Conservation (phyloP, 805 yeast genomes). For the Zygosaccharomyces bailii region DNA sequence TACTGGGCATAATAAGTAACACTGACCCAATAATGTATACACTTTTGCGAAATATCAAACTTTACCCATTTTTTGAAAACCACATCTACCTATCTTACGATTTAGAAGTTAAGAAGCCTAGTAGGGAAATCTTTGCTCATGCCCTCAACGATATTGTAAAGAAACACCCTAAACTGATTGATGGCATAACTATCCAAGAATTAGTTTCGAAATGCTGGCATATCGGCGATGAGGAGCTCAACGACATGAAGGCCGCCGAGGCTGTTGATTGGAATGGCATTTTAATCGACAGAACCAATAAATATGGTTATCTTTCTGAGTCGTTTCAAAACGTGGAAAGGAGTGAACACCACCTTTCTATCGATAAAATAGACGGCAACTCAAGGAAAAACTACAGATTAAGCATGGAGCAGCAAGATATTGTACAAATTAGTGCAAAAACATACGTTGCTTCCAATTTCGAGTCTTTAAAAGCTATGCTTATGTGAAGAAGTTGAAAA, state of each 20-base stretch:
- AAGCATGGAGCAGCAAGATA: slow-evolving; percentile 19
- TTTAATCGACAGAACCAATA: slow-evolving; percentile 45
- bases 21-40: slow-evolving; percentile 55
- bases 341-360: slow-evolving; percentile 22
- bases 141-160: slow-evolving; percentile 34
- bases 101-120: slow-evolving; percentile 53
- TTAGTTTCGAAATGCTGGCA: slow-evolving; percentile 49
- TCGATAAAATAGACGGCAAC: slow-evolving; percentile 30
- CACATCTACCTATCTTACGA: slow-evolving; percentile 55
- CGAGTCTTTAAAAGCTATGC: slow-evolving; percentile 14
- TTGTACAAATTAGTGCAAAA: slow-evolving; percentile 20
- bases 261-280: slow-evolving; percentile 62
- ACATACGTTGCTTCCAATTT: slow-evolving; percentile 29
- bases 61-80: slow-evolving; percentile 41
- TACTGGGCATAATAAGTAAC: slow-evolving; percentile 52
- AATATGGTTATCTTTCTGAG: slow-evolving; percentile 26
- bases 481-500: slow-evolving; percentile 4
- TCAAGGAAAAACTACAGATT: slow-evolving; percentile 21
- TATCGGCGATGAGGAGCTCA: slow-evolving; percentile 58
- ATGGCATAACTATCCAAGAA: slow-evolving; percentile 15
- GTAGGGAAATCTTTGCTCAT: slow-evolving; percentile 43
- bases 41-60: slow-evolving; percentile 46
- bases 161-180: slow-evolving; percentile 21
- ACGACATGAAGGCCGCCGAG: slow-evolving; percentile 52
- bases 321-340: slow-evolving; percentile 9